A percentile compares a stretch with the other conserved stretches of the same genome.
These are phyloP conservation scores for Paracoccidioides lutzii DNA, from an alignment of 2,329 filamentous ascomycete species.

Conservation along the genomic window DNA sequence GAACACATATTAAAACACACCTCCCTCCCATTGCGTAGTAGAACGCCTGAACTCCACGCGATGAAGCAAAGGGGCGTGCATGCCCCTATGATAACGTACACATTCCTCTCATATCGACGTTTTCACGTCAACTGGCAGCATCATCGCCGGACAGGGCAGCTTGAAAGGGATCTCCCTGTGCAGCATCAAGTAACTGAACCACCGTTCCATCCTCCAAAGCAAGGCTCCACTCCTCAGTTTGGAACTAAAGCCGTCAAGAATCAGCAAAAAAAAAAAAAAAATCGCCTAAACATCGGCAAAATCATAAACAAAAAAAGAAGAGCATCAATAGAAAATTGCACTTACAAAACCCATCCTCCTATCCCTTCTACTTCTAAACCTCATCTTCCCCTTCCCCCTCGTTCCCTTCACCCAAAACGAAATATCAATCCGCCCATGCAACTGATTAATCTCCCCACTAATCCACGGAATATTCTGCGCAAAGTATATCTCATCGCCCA, in stretches of 20 bases:
- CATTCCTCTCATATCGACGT: neutral
- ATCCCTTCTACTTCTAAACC: conserved; percentile 63
- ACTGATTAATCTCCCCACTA: conserved; percentile 76
- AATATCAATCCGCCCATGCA: conserved; percentile 84
- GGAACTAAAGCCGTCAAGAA: conserved; percentile 44
- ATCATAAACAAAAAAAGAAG: neutral
- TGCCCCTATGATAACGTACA: neutral
- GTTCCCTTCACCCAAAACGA: conserved; percentile 75
- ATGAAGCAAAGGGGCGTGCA: neutral
- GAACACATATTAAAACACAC: neutral
- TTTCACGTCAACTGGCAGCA: neutral
- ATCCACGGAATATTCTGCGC: conserved; percentile 70
- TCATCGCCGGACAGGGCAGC: conserved; percentile 30
- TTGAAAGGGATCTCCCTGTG: conserved; percentile 56
- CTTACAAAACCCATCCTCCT: conserved; percentile 47
- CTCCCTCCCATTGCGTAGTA: neutral
- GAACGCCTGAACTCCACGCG: conserved; percentile 1
- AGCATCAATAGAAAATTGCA: conserved; percentile 12
- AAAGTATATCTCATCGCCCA: conserved; percentile 84
- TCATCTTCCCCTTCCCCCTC: conserved; percentile 56
- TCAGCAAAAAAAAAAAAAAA: conserved; percentile 5
- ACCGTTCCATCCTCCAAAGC: conserved; percentile 52
- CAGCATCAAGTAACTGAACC: conserved; percentile 63
- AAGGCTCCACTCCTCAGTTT: conserved; percentile 84
- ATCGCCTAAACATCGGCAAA: conserved; percentile 2